Evolutionary conservation across 2,329 filamentous ascomycete genomes (phyloP).

Genomic region (Colletotrichum falcatum): DNA sequence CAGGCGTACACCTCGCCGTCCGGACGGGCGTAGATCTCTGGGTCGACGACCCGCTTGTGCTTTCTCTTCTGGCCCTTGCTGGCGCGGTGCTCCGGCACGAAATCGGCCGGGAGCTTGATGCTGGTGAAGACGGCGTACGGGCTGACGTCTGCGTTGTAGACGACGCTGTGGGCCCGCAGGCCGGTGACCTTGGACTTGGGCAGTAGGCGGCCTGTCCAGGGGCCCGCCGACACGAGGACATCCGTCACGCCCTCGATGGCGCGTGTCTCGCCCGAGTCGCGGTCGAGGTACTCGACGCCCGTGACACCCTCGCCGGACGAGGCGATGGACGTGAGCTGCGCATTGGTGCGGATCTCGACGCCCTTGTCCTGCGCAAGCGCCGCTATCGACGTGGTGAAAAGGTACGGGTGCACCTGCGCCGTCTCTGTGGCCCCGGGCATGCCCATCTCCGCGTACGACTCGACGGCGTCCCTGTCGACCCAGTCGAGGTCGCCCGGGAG

Average conservation of each 20-base stretch:
- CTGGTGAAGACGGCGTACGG: constrained; percentile 88
- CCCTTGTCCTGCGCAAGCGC: constrained; percentile 78
- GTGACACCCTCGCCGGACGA: constrained; percentile 64
- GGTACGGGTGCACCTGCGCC: constrained; percentile 91
- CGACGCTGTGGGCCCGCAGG: constrained; percentile 73
- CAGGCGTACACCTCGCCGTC: constrained; percentile 94
- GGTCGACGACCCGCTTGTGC: constrained; percentile 76
- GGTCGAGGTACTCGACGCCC: constrained; percentile 71
- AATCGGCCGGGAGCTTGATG: constrained; percentile 78
- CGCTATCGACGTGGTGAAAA: constrained; percentile 89
- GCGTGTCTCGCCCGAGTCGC: constrained; percentile 51
- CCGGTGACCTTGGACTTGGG: constrained; percentile 69
- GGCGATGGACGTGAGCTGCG: constrained; percentile 75
- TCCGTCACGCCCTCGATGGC: constrained; percentile 62
- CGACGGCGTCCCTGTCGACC: constrained; percentile 76
- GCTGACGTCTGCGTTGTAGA: constrained; percentile 73
- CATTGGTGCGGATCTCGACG: constrained; percentile 74
- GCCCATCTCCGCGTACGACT: constrained; percentile 86
- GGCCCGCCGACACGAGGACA: constrained; percentile 67
- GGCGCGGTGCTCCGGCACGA: constrained; percentile 64
- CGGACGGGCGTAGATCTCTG: constrained; percentile 93
- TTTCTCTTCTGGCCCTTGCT: constrained; percentile 62
- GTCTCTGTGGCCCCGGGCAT: constrained; percentile 76
- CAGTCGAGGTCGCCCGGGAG: constrained; percentile 87
- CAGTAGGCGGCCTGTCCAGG: constrained; percentile 72